Conservation (phyloP, 306 rosid genomes). For the Quercus alba region DNA sequence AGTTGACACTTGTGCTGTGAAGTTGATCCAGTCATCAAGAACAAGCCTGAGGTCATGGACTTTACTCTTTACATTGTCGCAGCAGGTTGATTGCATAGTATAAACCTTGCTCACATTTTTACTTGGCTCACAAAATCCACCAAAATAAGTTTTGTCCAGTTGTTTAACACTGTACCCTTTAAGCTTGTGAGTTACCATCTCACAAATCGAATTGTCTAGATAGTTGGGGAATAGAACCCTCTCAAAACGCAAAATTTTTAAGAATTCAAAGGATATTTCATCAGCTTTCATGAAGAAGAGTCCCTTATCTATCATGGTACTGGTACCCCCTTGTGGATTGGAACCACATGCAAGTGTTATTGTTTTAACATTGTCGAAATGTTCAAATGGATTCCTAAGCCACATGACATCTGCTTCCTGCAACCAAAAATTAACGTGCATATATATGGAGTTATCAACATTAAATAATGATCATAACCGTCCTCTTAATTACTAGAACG, state of each 20-base stretch:
- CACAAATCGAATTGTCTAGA: slow-evolving; percentile 34
- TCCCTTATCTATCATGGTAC: slow-evolving; percentile 28
- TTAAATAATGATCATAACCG: background rate
- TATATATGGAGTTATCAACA: background rate
- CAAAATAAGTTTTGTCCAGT: slow-evolving; percentile 26
- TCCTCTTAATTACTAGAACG: background rate
- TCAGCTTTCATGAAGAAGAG: slow-evolving; percentile 39
- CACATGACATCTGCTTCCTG: slow-evolving; percentile 65
- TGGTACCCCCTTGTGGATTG: background rate
- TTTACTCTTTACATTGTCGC: slow-evolving; percentile 41
- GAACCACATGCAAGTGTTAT: slow-evolving; percentile 42
- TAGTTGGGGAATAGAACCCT: slow-evolving; percentile 27
- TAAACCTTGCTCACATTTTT: slow-evolving; percentile 19
- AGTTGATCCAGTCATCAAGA: slow-evolving; percentile 50
- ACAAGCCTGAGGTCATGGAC: slow-evolving; percentile 51
- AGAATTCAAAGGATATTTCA: slow-evolving; percentile 23
- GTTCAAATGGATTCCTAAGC: slow-evolving; percentile 50
- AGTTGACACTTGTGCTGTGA: slow-evolving; percentile 14
- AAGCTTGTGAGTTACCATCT: background rate
- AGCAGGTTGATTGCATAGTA: slow-evolving; percentile 54
- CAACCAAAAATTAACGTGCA: background rate
- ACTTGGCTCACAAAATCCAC: slow-evolving; percentile 43
- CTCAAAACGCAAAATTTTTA: slow-evolving; percentile 32
- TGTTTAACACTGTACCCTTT: slow-evolving; percentile 12
- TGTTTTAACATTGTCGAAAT: background rate